These are phyloP conservation scores for Aspergillus biplanus DNA, from an alignment of 495 filamentous ascomycete species.

Conservation along the genomic window DNA sequence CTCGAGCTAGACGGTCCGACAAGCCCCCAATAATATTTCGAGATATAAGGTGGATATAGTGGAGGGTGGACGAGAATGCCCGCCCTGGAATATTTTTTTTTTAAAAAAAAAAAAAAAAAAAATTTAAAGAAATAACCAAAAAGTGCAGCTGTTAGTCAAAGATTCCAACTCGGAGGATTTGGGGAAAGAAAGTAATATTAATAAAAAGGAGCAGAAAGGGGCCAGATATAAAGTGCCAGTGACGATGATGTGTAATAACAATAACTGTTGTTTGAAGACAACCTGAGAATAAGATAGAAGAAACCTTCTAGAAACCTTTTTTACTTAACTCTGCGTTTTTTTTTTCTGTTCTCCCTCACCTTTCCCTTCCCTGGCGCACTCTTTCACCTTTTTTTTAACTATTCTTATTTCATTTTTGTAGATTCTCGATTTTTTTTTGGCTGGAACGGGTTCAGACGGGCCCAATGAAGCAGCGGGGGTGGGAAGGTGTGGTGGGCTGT, in stretches of 20 bases:
- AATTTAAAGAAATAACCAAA: conserved; percentile 6
- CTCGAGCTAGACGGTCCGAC: conserved; percentile 18
- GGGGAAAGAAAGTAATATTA: conserved; percentile 28
- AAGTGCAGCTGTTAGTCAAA: conserved; percentile 9
- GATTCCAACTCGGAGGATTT: conserved; percentile 28
- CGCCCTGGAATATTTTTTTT: not conserved
- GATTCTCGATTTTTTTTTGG: conserved; percentile 18
- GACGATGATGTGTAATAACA: conserved; percentile 22
- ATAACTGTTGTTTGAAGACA: conserved; percentile 14
- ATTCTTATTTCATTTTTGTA: conserved; percentile 16
- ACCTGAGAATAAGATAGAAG: conserved; percentile 4
- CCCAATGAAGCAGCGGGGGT: conserved; percentile 23
- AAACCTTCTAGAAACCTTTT: conserved; percentile 19
- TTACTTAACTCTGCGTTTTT: conserved; percentile 7
- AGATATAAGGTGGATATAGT: conserved; percentile 17
- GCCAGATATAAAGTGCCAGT: conserved; percentile 26
- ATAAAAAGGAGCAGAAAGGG: conserved; percentile 30
- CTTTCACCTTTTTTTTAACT: conserved; percentile 3
- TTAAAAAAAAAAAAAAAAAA: conserved; percentile 24
- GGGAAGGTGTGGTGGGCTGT: conserved; percentile 20
- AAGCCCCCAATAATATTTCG: conserved; percentile 26
- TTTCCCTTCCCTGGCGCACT: conserved; percentile 2
- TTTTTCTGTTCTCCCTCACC: not conserved
- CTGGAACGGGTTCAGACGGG: conserved; percentile 18
- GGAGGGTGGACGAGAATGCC: conserved; percentile 15